A percentile compares a stretch with the other conserved stretches of the same genome.
Conservation (phyloP, 2,329 filamentous ascomycete genomes). For the Mycosphaerelloides madeirae region DNA sequence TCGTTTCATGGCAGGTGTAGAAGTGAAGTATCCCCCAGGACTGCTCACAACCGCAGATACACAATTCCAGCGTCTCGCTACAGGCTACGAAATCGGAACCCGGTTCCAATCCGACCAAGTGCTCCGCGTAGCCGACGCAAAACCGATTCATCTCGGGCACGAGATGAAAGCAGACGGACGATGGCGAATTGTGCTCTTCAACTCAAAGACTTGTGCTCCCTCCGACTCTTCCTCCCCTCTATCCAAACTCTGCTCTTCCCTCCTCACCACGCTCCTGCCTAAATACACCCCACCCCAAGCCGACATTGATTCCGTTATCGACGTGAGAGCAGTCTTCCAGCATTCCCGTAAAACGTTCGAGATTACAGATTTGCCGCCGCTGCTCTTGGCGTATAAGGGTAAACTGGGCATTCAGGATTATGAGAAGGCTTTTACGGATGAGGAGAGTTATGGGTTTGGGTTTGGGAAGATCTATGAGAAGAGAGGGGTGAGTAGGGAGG, state of each 20-base stretch:
- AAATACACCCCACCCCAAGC: slow-evolving; percentile 37
- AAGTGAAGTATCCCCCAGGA: slow-evolving; percentile 27
- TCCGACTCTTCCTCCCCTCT: slow-evolving; percentile 19
- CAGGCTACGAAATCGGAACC: slow-evolving; percentile 29
- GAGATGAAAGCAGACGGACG: slow-evolving; percentile 31
- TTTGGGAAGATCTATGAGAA: slow-evolving; percentile 46
- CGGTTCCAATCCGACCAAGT: slow-evolving; percentile 32
- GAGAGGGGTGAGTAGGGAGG: slow-evolving; percentile 54
- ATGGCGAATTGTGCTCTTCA: slow-evolving; percentile 33
- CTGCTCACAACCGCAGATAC: slow-evolving; percentile 21
- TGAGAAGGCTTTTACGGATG: slow-evolving; percentile 45
- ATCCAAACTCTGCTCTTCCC: slow-evolving; percentile 19
- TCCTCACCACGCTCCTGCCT: slow-evolving; percentile 21
- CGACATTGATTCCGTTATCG: slow-evolving; percentile 49
- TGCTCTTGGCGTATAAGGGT: slow-evolving; percentile 43
- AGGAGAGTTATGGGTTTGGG: slow-evolving; percentile 38
- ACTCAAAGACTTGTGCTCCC: slow-evolving; percentile 17
- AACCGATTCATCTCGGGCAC: slow-evolving; percentile 33
- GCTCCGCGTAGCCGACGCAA: slow-evolving; percentile 32
- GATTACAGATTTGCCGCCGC: slow-evolving; percentile 38
- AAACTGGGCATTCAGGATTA: slow-evolving; percentile 32
- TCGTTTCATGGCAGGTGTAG: slow-evolving; percentile 32
- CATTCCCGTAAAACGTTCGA: slow-evolving; percentile 25
- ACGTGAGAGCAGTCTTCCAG: slow-evolving; percentile 42
- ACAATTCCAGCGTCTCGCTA: slow-evolving; percentile 27